These are phyloP conservation scores for Cutaneotrichosporon sp. DNA, from an alignment of 1,284 basidiomycete species.

Conservation along the genomic window DNA sequence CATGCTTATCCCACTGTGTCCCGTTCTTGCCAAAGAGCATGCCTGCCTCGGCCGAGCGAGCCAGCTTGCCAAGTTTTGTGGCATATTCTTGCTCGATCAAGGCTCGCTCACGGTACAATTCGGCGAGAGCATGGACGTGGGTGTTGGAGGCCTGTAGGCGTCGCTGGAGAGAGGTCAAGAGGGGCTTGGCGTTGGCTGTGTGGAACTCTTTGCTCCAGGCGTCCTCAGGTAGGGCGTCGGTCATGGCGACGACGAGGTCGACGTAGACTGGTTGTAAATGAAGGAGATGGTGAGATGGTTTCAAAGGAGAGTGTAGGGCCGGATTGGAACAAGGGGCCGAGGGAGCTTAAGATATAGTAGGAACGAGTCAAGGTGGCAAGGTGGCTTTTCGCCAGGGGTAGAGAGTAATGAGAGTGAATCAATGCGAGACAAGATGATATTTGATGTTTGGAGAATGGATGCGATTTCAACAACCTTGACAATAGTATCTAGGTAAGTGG, in stretches of 20 bases:
- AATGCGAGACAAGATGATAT: not conserved
- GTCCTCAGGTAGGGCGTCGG: slow-evolving; percentile 42
- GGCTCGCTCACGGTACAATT: slow-evolving; percentile 56
- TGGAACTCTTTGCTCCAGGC: slow-evolving; percentile 46
- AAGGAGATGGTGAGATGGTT: slow-evolving; percentile 9
- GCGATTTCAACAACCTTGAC: no score
- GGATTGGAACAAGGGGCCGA: not conserved
- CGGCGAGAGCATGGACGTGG: slow-evolving; percentile 52
- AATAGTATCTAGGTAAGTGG: no score
- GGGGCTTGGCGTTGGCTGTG: slow-evolving; percentile 37
- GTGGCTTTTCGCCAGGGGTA: not conserved
- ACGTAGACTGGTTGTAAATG: not conserved
- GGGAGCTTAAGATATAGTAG: not conserved
- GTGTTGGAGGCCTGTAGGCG: slow-evolving; percentile 43
- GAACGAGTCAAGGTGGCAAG: no score
- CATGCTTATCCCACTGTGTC: slow-evolving; percentile 41
- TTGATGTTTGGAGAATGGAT: not conserved
- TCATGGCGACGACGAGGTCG: slow-evolving; percentile 4
- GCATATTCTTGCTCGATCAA: slow-evolving; percentile 56
- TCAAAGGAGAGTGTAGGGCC: slow-evolving; percentile 1
- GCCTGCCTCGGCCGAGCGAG: slow-evolving; percentile 46
- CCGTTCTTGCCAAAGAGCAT: slow-evolving; percentile 38
- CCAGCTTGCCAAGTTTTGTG: slow-evolving; percentile 56
- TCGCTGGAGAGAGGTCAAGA: slow-evolving; percentile 40
- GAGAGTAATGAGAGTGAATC: not conserved